These are phyloP conservation scores for Calonectria pseudoreteaudii DNA, from an alignment of 2,329 filamentous ascomycete species.

Conservation along the genomic window DNA sequence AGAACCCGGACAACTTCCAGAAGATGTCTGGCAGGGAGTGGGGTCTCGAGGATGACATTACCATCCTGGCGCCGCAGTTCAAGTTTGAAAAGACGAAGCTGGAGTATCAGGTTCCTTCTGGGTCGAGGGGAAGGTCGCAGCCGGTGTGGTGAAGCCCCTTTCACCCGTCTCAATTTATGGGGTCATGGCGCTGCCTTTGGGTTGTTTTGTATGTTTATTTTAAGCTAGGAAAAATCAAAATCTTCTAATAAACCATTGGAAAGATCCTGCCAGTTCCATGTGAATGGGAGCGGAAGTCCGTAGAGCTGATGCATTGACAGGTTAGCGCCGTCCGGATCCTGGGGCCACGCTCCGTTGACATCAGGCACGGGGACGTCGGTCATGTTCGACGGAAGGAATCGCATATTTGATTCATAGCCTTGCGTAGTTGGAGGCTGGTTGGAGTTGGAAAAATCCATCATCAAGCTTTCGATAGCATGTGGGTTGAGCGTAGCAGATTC, in stretches of 20 bases:
- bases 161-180: neutral
- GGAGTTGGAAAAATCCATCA: neutral
- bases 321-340: neutral
- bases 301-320: conserved; percentile 8
- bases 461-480: neutral
- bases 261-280: conserved; percentile 17
- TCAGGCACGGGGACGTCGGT: neutral
- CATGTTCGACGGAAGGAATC: neutral
- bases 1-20: conserved; percentile 21
- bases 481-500: neutral
- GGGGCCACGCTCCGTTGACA: neutral
- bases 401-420: neutral
- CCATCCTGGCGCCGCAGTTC: conserved; percentile 20
- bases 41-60: conserved; percentile 15
- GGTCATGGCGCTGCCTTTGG: neutral
- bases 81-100: conserved; percentile 13
- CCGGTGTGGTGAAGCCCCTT: conserved; percentile 3
- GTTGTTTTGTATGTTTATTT: neutral
- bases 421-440: neutral
- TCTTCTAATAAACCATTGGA: conserved; percentile 12
- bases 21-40: conserved; percentile 23
- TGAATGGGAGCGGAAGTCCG: conserved; percentile 15
- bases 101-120: conserved; percentile 11
- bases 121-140: conserved; percentile 11
- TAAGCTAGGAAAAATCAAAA: conserved; percentile 16